Evolutionary conservation across 148 eudicot genomes (phyloP).

Genomic region (Cornus controversa): DNA sequence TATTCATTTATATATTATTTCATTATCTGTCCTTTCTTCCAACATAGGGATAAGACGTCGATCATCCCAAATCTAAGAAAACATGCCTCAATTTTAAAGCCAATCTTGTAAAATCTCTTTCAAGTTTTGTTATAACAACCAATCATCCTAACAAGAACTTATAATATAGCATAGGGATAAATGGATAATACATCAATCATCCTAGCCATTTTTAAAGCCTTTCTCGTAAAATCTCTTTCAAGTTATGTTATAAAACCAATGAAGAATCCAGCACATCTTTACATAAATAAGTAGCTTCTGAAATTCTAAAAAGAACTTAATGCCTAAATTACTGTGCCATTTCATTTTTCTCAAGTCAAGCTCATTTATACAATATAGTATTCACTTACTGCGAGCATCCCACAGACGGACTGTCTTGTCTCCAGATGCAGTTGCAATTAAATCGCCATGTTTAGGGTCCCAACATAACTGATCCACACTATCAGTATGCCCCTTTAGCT

Average conservation of each 20-base stretch:
- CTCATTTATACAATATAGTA: not conserved
- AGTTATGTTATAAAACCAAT: not conserved
- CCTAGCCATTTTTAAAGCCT: not conserved
- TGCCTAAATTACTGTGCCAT: not conserved
- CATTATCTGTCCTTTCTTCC: not conserved
- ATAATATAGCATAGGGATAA: too few relatives aligned
- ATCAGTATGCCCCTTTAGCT: slow-evolving; percentile 91
- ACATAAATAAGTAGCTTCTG: not conserved
- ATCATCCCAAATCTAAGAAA: not conserved
- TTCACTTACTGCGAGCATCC: slow-evolving; percentile 95
- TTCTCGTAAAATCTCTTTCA: not conserved
- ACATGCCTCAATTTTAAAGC: not conserved
- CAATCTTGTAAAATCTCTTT: not conserved
- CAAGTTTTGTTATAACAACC: not conserved
- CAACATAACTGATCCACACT: slow-evolving; percentile 99
- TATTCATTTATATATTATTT: not conserved
- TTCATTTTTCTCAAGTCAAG: slow-evolving; percentile 2
- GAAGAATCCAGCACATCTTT: not conserved
- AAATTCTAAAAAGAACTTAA: not conserved
- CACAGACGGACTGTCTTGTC: slow-evolving; percentile 96
- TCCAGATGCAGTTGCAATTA: slow-evolving; percentile 96
- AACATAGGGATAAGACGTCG: not conserved
- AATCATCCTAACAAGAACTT: not conserved
- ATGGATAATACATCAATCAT: not conserved
- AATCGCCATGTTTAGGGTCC: slow-evolving; percentile 94